Conservation (phyloP, 2,329 filamentous ascomycete species). For the Emmonsia crescens region DNA sequence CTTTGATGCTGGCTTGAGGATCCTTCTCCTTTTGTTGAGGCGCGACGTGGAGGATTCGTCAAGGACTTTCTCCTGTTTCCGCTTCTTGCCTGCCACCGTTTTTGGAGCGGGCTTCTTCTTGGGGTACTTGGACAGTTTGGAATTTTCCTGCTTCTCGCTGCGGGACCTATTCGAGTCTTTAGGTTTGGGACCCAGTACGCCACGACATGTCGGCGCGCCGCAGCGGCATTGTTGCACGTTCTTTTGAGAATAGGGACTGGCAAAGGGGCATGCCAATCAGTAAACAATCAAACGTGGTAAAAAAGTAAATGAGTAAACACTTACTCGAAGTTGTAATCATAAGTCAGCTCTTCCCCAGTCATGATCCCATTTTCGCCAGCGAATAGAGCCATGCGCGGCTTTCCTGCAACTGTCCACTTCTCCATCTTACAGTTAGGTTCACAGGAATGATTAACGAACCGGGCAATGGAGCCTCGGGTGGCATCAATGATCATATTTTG, state of each 20-base stretch:
- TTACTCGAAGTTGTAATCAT: constrained; percentile 72
- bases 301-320: constrained; percentile 15
- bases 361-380: constrained; percentile 80
- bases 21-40: constrained; percentile 24
- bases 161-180: constrained; percentile 35
- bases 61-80: constrained; percentile 21
- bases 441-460: constrained; percentile 97
- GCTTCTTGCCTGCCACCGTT: constrained; percentile 22
- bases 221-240: constrained; percentile 56
- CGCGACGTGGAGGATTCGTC: constrained; percentile 20
- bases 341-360: constrained; percentile 92
- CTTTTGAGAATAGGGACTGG: constrained; percentile 47
- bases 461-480: constrained; percentile 86
- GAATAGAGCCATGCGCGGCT: constrained; percentile 93
- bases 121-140: constrained; percentile 16
- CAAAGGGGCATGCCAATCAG: constrained; percentile 8
- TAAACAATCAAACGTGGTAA: neutral
- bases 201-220: constrained; percentile 50
- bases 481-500: constrained; percentile 98
- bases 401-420: constrained; percentile 89
- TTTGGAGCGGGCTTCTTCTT: constrained; percentile 13
- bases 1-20: constrained; percentile 14
- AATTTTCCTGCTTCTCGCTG: constrained; percentile 17
- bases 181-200: constrained; percentile 47
- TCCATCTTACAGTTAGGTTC: constrained; percentile 96